Base-by-base conservation (phyloP, 176 grass and related monocot species). In the Microstegium vimineum region DNA sequence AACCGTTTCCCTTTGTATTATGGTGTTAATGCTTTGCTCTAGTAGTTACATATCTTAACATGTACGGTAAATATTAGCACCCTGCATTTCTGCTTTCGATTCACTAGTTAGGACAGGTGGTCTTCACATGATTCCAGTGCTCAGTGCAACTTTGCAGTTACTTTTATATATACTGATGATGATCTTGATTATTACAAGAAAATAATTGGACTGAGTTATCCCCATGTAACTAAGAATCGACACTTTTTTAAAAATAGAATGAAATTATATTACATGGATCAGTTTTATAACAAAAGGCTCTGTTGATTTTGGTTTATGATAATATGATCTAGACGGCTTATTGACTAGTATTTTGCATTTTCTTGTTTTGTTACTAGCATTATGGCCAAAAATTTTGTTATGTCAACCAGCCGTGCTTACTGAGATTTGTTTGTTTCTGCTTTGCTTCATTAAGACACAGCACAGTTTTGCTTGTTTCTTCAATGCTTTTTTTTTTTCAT, bases 381-480 rank as follows among this genome's bases (percentile, higher is more conserved):
- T 35, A 14, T 38, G 34, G 4, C 46, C 18, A 32, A 33, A 42
- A 3, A 4, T 14, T 71, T 69, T 51, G 20, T 40, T 36, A 23
- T 63, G 26, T 52, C 34, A 86, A 30, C 45, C 40, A 15, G 20
- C n/a, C 62, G 82, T 76, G 69, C 8, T 76, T 37, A 81, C 17
- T 3, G 36, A 84, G 16, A 27, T 75, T 62, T 75, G 6, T 69
- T 40, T 75, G 51, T 62, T 46, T 52, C 9, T 20, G 30, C 31
- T 80, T 47, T 78, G 56, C 40, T 71, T 81, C 35, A 20, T 76
- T 64, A 71, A 38, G 15, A 78, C 28, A 18, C 23, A 49, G 47
- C 36, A 60, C 8, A 34, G 16, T 17, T 71, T 85, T 77, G 76
- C 66, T 85, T 77, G 41, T 32, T 83, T 83, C 16, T 72, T 81